These are phyloP conservation scores for Backusella westeae DNA, from an alignment of 192 early-diverging fungal species.

Conservation along the genomic window DNA sequence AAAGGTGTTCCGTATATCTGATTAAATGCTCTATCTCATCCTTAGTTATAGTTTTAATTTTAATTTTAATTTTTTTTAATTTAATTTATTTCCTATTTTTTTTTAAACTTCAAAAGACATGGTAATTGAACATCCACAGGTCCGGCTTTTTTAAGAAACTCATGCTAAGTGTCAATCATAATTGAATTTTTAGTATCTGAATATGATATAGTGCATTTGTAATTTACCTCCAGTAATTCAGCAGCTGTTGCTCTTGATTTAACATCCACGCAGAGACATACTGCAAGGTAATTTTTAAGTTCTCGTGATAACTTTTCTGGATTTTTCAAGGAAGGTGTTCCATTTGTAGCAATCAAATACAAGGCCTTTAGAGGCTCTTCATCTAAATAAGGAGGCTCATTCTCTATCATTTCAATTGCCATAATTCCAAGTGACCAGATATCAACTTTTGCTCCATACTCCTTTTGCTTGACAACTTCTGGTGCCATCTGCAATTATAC, in stretches of 20 bases:
- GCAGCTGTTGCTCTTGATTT: conserved; percentile 77
- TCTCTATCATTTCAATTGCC: conserved; percentile 98
- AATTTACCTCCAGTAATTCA: conserved; percentile 68
- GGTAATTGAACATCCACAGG: conserved; percentile 30
- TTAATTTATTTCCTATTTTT: conserved; percentile 1
- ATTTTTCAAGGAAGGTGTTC: conserved; percentile 82
- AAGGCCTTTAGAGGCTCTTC: conserved; percentile 91
- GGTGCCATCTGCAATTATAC: conserved; percentile 76
- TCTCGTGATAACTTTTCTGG: conserved; percentile 50
- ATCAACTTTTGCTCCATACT: conserved; percentile 93
- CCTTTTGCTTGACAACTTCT: conserved; percentile 91
- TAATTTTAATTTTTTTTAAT: background rate
- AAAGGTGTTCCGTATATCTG: background rate
- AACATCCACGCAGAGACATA: conserved; percentile 61
- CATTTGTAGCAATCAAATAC: conserved; percentile 95
- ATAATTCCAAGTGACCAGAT: conserved; percentile 98
- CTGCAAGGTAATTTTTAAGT: conserved; percentile 59
- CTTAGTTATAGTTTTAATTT: background rate
- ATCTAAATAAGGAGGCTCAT: conserved; percentile 95
- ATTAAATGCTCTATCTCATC: background rate
- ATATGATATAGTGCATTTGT: background rate
- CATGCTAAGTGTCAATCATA: conserved; percentile 51
- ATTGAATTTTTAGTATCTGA: background rate
- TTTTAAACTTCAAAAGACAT: conserved; percentile 21
- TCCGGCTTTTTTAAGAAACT: conserved; percentile 64